A percentile compares a stretch with the other conserved stretches of the same genome.
Evolutionary conservation across 2,329 filamentous ascomycete species (phyloP).

Genomic region (Hypoxylon sp.): DNA sequence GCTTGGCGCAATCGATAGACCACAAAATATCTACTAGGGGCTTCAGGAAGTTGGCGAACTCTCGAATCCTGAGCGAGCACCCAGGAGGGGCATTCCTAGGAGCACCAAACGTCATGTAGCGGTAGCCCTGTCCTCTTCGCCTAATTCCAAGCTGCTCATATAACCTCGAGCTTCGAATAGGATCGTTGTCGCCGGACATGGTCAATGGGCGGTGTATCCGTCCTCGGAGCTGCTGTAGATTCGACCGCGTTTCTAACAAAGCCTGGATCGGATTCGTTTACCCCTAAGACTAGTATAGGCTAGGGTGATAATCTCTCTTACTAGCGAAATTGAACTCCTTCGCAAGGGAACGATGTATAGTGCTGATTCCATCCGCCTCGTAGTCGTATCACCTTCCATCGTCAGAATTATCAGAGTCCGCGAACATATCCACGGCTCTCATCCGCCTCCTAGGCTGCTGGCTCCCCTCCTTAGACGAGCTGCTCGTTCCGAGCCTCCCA

Average conservation of each 20-base stretch:
- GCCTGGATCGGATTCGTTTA: neutral
- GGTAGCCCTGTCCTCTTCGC: too few species aligned
- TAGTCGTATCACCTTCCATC: constrained; percentile 45
- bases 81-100: too few species aligned
- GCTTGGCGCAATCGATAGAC: neutral
- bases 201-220: too few species aligned
- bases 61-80: too few species aligned
- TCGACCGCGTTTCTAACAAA: too few species aligned
- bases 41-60: too few species aligned
- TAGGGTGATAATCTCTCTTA: neutral
- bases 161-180: too few species aligned
- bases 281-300: neutral
- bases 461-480: constrained; percentile 50
- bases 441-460: constrained; percentile 69
- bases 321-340: neutral
- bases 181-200: too few species aligned
- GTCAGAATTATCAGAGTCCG: constrained; percentile 74
- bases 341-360: neutral
- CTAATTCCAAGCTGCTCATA: too few species aligned
- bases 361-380: neutral
- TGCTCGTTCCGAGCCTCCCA: constrained; percentile 46
- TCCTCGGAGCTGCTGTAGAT: too few species aligned
- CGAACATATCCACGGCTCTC: constrained; percentile 89
- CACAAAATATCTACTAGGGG: too few species aligned
- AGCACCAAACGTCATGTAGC: too few species aligned